Base-by-base conservation (phyloP, 140 eudicot genomes). In the Ambrosia hybrid region DNA sequence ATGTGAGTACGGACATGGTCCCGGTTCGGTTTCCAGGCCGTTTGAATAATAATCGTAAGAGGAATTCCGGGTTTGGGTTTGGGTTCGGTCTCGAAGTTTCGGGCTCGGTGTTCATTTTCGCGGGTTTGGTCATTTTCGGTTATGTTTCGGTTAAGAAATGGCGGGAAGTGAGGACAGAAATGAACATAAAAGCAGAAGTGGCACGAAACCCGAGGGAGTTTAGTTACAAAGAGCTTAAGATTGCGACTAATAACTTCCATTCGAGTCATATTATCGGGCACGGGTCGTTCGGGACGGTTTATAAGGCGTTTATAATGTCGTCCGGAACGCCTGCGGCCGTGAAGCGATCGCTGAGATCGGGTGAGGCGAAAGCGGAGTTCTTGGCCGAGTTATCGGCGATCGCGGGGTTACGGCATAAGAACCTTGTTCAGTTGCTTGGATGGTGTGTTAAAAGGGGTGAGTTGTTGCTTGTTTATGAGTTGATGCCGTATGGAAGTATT, bases 361-460 rank as follows among this genome's bases (percentile, higher is more conserved):
- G 78, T 43, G 97, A 91, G 41, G 91, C 94, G 6, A 91, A 84
- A 73, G 51, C 82, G 16, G 96, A 91, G 49, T 91, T 91, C 51
- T 68, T 88, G 1, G 83, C 96, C 4, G 97, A 91, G 51, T 68
- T 88, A 57, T 84, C 96, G 0, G 84, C 85, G 7, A 91, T 91
- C 9, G 97, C 96, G 17, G 39, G 96, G 64, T 76, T 91, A 69
- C 77, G 91, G 45, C 97, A 89, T 78, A 84, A 77, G 21, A 91
- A 91, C 70, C 79, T 89, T 37, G 94, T 89, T 65, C 94, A 79
- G 73, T 86, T 91, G 9, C 91, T 80, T 15, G 97, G 97, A 13
- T 91, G 96, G 94, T 91, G 94, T 66, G 78, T 80, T 12, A 89
- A 91, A 48, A 86, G 83, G 64, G 96, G 88, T 0, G 97, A 91